These are phyloP conservation scores for Schizonepeta tenuifolia DNA, from an alignment of 257 asterid species.

Conservation along the genomic window DNA sequence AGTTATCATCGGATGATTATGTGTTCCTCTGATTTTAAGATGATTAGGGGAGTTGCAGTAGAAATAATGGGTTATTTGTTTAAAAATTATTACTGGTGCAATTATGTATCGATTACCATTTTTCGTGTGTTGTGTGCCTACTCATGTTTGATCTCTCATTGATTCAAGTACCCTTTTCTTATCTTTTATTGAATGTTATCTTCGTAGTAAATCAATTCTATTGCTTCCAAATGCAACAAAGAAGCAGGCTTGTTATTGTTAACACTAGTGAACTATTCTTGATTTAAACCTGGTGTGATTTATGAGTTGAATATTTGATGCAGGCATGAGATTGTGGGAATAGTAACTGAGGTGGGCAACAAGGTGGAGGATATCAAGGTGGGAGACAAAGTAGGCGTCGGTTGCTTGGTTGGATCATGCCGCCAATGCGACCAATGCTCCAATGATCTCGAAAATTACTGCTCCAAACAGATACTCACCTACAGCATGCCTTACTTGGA, in stretches of 20 bases:
- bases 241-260: too few species aligned
- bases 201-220: too few species aligned
- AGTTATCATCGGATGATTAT: neutral
- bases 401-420: slow-evolving; percentile 70
- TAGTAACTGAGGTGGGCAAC: slow-evolving; percentile 63
- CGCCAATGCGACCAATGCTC: slow-evolving; percentile 53
- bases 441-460: slow-evolving; percentile 56
- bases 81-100: too few species aligned
- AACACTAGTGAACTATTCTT: neutral
- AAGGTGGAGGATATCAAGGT: slow-evolving; percentile 54
- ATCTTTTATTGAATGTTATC: too few species aligned
- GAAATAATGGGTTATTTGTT: too few species aligned
- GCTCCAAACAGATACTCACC: slow-evolving; percentile 43
- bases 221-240: too few species aligned
- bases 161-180: too few species aligned
- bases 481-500: slow-evolving; percentile 37
- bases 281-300: neutral
- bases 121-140: neutral
- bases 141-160: neutral
- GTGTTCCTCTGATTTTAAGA: slow-evolving; percentile 2
- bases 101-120: too few species aligned
- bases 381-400: slow-evolving; percentile 70
- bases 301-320: neutral
- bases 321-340: slow-evolving; percentile 75
- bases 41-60: too few species aligned